Evolutionary conservation across 2,329 filamentous ascomycete species (phyloP).

Genomic region (Rhynchosporium graminicola): DNA sequence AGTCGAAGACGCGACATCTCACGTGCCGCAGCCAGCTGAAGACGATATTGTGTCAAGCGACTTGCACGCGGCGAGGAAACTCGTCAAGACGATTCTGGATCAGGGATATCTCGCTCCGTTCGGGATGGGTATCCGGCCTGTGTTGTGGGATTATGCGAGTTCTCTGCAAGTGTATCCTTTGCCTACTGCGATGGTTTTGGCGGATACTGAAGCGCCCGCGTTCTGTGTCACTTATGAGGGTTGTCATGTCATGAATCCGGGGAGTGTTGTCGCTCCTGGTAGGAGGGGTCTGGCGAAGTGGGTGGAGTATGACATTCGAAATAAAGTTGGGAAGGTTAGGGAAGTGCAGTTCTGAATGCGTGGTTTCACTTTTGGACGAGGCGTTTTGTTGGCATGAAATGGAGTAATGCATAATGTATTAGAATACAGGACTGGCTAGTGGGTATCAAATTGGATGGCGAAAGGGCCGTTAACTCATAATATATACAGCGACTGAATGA

Average conservation of each 20-base stretch:
- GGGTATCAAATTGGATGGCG: slow-evolving; percentile 14
- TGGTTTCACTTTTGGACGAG: not conserved
- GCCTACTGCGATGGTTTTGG: slow-evolving; percentile 79
- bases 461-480: slow-evolving; percentile 10
- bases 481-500: slow-evolving; percentile 15
- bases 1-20: slow-evolving; percentile 28
- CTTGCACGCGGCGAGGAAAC: slow-evolving; percentile 64
- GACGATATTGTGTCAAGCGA: slow-evolving; percentile 29
- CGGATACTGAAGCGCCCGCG: slow-evolving; percentile 77
- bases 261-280: slow-evolving; percentile 69
- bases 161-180: slow-evolving; percentile 83
- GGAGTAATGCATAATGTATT: not conserved
- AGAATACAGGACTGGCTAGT: not conserved
- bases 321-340: slow-evolving; percentile 36
- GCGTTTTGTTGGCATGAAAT: not conserved
- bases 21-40: slow-evolving; percentile 18
- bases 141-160: slow-evolving; percentile 85
- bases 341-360: slow-evolving; percentile 36
- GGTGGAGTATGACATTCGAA: slow-evolving; percentile 77
- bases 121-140: slow-evolving; percentile 72
- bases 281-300: slow-evolving; percentile 72
- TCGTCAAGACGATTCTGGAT: slow-evolving; percentile 89
- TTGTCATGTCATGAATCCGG: slow-evolving; percentile 94
- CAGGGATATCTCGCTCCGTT: slow-evolving; percentile 91
- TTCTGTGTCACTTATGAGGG: slow-evolving; percentile 93